These are phyloP conservation scores for Talaromyces atroroseus DNA, from an alignment of 2,329 filamentous ascomycete species.

Conservation along the genomic window DNA sequence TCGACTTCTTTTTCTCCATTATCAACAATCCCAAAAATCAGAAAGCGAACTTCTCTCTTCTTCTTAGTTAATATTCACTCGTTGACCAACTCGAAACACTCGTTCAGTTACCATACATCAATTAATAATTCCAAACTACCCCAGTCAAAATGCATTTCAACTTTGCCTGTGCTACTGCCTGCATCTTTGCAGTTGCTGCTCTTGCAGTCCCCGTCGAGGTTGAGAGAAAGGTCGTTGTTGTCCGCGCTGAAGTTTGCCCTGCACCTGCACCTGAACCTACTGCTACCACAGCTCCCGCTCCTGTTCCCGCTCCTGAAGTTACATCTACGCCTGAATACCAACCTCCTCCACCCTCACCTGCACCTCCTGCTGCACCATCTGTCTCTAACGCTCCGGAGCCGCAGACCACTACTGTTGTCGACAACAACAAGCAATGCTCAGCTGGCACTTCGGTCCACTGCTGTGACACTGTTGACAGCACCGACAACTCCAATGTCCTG, in stretches of 20 bases:
- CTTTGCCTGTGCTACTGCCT: slow-evolving; percentile 14
- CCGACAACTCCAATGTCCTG: slow-evolving; percentile 14
- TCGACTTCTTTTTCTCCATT: neutral
- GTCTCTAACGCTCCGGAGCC: slow-evolving; percentile 12
- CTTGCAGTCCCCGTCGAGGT: slow-evolving; percentile 14
- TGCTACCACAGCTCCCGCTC: slow-evolving; percentile 6
- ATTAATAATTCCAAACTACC: neutral
- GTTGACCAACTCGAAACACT: slow-evolving; percentile 14
- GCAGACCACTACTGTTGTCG: slow-evolving; percentile 8
- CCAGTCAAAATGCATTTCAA: slow-evolving; percentile 15
- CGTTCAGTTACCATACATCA: slow-evolving; percentile 4
- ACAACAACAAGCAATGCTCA: slow-evolving; percentile 12
- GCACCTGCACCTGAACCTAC: slow-evolving; percentile 11
- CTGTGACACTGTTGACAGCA: slow-evolving; percentile 15
- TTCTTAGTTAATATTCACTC: slow-evolving; percentile 11
- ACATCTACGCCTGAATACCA: slow-evolving; percentile 10
- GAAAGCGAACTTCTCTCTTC: neutral
- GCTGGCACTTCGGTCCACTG: slow-evolving; percentile 12
- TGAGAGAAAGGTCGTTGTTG: slow-evolving; percentile 14
- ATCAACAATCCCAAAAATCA: neutral
- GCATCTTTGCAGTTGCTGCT: slow-evolving; percentile 13
- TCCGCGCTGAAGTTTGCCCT: slow-evolving; percentile 14
- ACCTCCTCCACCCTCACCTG: slow-evolving; percentile 5
- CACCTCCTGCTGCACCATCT: slow-evolving; percentile 9
- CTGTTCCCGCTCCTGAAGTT: slow-evolving; percentile 4